Evolutionary conservation across 2,329 filamentous ascomycete genomes (phyloP).

Genomic region (Aspergillus sp.): DNA sequence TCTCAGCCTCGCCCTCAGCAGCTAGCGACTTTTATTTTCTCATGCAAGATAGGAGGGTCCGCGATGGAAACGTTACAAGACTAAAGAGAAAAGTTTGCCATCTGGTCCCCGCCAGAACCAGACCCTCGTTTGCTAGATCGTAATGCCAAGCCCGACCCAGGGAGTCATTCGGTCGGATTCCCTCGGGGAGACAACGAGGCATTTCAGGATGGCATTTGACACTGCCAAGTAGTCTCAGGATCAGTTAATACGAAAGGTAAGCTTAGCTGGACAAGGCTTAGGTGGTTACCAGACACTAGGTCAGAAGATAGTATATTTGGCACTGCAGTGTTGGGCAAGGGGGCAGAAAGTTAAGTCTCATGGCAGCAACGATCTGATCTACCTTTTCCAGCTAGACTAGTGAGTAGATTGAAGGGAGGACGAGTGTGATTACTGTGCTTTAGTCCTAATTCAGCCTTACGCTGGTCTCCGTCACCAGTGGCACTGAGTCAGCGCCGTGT

Average conservation of each 20-base stretch:
- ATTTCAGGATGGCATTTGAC: background rate
- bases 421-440: background rate
- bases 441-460: constrained; percentile 1
- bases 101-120: constrained; percentile 4
- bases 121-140: constrained; percentile 6
- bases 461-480: background rate
- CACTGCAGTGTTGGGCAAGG: background rate
- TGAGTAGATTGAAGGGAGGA: background rate
- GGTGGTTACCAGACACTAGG: background rate
- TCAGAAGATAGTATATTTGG: background rate
- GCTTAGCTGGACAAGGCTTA: background rate
- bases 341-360: background rate
- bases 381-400: background rate
- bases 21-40: background rate
- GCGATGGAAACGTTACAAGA: background rate
- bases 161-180: background rate
- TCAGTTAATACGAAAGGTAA: background rate
- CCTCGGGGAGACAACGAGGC: background rate
- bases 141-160: constrained; percentile 8
- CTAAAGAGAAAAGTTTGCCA: constrained; percentile 1
- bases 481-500: background rate
- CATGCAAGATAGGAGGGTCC: background rate
- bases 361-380: background rate
- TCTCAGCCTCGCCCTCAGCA: background rate
- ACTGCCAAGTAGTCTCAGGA: background rate